Evolutionary conservation across 345 rosid species (phyloP).

Genomic region (Pistacia vera): DNA sequence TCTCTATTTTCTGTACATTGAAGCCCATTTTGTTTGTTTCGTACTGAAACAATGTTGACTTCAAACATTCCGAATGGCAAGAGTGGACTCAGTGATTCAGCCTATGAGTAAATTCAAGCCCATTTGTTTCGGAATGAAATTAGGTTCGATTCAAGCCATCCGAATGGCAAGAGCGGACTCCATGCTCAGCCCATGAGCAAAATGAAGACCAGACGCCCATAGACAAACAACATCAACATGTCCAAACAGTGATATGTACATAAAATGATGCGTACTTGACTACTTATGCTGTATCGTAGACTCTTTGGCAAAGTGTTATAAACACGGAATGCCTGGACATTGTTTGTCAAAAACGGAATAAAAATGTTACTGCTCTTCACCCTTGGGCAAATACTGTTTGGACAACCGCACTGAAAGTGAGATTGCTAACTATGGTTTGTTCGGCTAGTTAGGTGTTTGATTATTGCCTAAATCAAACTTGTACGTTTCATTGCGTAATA

Average conservation of each 20-base stretch:
- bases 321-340: no score
- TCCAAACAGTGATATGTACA: no score
- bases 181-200: no score
- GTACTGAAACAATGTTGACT: no score
- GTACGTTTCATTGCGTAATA: constrained; percentile 50
- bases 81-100: no score
- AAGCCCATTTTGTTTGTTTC: neutral
- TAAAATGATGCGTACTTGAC: no score
- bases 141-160: neutral
- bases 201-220: neutral
- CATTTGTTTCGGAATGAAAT: neutral
- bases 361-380: neutral
- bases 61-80: no score
- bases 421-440: neutral
- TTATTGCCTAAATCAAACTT: constrained; percentile 26
- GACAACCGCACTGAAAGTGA: neutral
- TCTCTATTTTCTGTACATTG: neutral
- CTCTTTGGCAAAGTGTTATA: no score
- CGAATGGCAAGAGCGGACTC: neutral
- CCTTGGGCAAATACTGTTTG: no score
- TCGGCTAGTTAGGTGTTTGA: neutral
- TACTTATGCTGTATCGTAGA: no score
- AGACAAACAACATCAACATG: no score
- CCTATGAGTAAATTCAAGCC: neutral
- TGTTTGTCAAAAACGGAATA: no score